These are phyloP conservation scores for Neonectria punicea DNA, from an alignment of 2,329 filamentous ascomycete species.

Conservation along the genomic window DNA sequence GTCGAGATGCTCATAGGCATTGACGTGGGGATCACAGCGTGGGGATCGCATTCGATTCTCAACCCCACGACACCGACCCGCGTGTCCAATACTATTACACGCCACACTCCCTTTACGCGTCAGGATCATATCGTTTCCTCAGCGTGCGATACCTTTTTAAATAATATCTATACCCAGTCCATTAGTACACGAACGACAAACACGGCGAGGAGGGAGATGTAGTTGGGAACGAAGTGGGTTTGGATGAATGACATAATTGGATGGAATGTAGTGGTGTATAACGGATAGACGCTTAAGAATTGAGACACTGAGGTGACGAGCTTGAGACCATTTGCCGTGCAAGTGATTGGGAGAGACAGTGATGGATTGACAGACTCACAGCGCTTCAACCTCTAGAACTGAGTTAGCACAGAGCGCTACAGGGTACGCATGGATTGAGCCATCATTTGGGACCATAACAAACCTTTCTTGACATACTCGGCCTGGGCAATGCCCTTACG, in stretches of 20 bases:
- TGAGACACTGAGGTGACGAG: neutral
- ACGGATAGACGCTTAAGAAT: slow-evolving; percentile 9
- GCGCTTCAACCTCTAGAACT: slow-evolving; percentile 81
- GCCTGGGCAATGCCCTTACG: slow-evolving; percentile 78
- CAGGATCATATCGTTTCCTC: slow-evolving; percentile 78
- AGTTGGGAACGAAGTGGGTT: slow-evolving; percentile 1
- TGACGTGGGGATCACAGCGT: slow-evolving; percentile 4
- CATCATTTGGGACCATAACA: slow-evolving; percentile 20
- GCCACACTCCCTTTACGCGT: slow-evolving; percentile 41
- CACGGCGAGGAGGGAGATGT: slow-evolving; percentile 22
- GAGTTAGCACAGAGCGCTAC: slow-evolving; percentile 9
- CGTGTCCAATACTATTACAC: slow-evolving; percentile 5
- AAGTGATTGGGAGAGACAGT: neutral
- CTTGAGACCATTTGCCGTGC: neutral
- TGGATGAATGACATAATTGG: neutral
- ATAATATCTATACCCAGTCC: slow-evolving; percentile 60
- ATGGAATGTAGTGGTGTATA: neutral
- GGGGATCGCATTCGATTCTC: slow-evolving; percentile 11
- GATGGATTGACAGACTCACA: slow-evolving; percentile 73
- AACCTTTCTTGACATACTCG: slow-evolving; percentile 91
- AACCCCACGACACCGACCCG: neutral
- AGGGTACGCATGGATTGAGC: too few species aligned
- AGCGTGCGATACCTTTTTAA: slow-evolving; percentile 90
- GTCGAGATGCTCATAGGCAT: slow-evolving; percentile 19
- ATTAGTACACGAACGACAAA: slow-evolving; percentile 35